Evolutionary conservation across 1,139 yeast genomes (phyloP).

Genomic region (Zygosaccharomyces sapae): DNA sequence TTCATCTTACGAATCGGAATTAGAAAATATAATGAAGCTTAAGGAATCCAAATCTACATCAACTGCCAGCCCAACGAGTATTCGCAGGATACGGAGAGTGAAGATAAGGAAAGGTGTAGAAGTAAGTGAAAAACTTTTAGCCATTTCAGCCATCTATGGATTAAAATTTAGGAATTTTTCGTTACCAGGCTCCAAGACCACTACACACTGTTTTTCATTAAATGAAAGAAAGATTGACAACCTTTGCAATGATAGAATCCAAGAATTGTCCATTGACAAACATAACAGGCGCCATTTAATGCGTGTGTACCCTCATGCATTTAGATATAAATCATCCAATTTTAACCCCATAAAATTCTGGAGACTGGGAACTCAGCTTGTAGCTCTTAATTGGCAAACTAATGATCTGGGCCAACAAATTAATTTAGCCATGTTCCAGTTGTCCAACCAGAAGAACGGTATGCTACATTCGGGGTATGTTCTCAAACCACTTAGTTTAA

Average conservation of each 20-base stretch:
- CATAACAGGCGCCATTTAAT: conserved; percentile 74
- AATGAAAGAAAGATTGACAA: conserved; percentile 65
- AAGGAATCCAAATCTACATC: conserved; percentile 13
- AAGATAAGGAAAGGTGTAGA: conserved; percentile 34
- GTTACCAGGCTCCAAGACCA: conserved; percentile 76
- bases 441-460: conserved; percentile 40
- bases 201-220: conserved; percentile 80
- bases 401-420: conserved; percentile 84
- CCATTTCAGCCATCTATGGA: conserved; percentile 66
- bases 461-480: conserved; percentile 58
- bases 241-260: conserved; percentile 59
- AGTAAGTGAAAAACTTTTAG: conserved; percentile 51
- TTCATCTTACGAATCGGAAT: conserved; percentile 28
- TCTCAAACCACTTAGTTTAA: conserved; percentile 54
- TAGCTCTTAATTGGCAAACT: conserved; percentile 96
- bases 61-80: conserved; percentile 13
- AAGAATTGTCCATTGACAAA: conserved; percentile 53
- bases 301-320: conserved; percentile 84
- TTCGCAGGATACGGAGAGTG: conserved; percentile 24
- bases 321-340: conserved; percentile 72
- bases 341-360: conserved; percentile 76
- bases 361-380: conserved; percentile 88
- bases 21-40: conserved; percentile 13
- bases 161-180: conserved; percentile 76
- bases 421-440: conserved; percentile 77